Conservation (phyloP, 2,329 filamentous ascomycete genomes). For the Claviceps sp. region DNA sequence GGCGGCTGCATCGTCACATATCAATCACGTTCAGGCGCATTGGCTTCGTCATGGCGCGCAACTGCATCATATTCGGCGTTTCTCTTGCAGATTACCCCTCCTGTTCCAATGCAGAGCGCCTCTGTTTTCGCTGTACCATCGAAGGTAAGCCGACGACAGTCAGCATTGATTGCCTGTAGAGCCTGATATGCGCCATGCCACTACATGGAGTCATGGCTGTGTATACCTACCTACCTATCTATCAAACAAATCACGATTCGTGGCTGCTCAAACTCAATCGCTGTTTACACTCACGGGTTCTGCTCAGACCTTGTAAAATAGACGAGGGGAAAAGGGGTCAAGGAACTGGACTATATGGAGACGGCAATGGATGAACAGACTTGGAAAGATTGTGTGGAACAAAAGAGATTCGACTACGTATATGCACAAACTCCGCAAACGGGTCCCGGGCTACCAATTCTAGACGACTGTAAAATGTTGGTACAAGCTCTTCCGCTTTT, state of each 20-base stretch:
- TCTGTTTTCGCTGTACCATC: neutral
- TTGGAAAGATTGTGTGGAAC: conserved; percentile 10
- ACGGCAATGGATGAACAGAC: neutral
- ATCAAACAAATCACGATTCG: neutral
- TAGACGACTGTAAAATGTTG: conserved; percentile 28
- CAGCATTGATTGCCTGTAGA: neutral
- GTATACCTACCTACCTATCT: neutral
- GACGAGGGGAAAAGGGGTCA: neutral
- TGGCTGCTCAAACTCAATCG: neutral
- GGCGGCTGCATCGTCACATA: neutral
- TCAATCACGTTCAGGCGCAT: neutral
- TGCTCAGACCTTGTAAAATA: neutral
- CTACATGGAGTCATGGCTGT: neutral
- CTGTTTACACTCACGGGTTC: neutral
- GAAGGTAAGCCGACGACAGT: neutral
- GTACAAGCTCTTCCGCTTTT: conserved; percentile 23
- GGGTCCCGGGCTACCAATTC: conserved; percentile 18
- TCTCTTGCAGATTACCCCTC: neutral
- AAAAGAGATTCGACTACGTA: conserved; percentile 29
- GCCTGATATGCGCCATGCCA: neutral
- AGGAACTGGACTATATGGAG: neutral
- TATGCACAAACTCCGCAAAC: conserved; percentile 27
- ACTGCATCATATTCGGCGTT: neutral
- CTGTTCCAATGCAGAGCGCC: no score
- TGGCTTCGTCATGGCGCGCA: neutral